Evolutionary conservation across 2,329 filamentous ascomycete genomes (phyloP).

Genomic region (Penicillium thymicola): DNA sequence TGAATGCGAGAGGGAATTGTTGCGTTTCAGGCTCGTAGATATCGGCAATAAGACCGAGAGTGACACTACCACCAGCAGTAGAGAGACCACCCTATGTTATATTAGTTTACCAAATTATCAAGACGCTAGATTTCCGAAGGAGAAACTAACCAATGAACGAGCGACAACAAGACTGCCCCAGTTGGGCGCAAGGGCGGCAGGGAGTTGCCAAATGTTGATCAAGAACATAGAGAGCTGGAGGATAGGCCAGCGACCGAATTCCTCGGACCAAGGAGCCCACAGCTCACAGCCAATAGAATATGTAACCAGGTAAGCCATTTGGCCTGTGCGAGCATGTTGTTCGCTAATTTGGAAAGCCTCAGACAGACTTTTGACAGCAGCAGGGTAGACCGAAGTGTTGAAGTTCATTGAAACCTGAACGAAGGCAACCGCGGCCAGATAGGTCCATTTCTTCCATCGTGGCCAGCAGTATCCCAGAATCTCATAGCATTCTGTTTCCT

Average conservation of each 20-base stretch:
- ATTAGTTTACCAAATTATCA: neutral
- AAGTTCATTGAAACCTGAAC: conserved; percentile 73
- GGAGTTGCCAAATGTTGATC: conserved; percentile 71
- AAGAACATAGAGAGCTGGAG: conserved; percentile 68
- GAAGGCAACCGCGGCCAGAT: conserved; percentile 57
- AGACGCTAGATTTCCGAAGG: neutral
- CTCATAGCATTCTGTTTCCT: conserved; percentile 56
- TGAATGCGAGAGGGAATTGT: conserved; percentile 54
- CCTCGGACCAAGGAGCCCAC: conserved; percentile 81
- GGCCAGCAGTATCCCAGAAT: conserved; percentile 59
- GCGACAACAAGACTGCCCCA: conserved; percentile 64
- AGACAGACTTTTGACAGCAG: conserved; percentile 60
- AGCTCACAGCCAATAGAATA: conserved; percentile 81
- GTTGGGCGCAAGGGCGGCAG: conserved; percentile 66
- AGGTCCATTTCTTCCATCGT: conserved; percentile 33
- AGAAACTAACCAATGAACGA: conserved; percentile 49
- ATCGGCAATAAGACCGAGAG: conserved; percentile 58
- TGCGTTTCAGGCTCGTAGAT: conserved; percentile 53
- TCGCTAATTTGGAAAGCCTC: conserved; percentile 63
- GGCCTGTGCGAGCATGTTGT: conserved; percentile 65
- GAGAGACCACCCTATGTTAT: conserved; percentile 49
- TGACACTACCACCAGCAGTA: conserved; percentile 59
- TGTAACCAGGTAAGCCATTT: conserved; percentile 69
- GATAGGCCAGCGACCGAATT: conserved; percentile 70
- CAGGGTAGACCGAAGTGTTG: conserved; percentile 68